Base-by-base conservation (phyloP, 495 filamentous ascomycete species). In the Evansstolkia leycettana region DNA sequence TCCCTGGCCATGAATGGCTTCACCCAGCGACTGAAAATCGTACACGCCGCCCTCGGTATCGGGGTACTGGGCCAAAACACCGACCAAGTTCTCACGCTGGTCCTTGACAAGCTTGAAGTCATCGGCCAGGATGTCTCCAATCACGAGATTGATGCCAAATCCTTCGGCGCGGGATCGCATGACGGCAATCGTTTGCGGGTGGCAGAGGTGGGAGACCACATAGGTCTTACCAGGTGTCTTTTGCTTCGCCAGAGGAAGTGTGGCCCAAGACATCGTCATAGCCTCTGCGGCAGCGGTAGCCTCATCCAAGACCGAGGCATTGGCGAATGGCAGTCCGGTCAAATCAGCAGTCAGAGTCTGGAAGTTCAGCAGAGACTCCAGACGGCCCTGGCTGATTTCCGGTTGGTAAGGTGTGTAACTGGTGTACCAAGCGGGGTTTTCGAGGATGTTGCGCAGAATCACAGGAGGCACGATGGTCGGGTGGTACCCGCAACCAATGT, bases 401-500 rank as follows among this genome's bases (percentile, higher is more conserved):
- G 90, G 88, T 55, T 98, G 90, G 57, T 98, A 98, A 17, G 90
- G 90, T 0, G 90, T 96, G 53, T 98, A 98, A 55, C 88, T 95
- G 27, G 90, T 98, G 59, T 98, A 98, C 90, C 90, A 98, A 11
- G 79, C 92, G 1, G 90, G 90, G 48, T 77, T 84, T 68, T 98
- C 89, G 19, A 98, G 65, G 7, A 96, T 71, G 54, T 98, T 98
- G 47, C 90, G 72, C 60, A 92, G 84, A 52, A 98, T 94, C 20
- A 96, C 90, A 35, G 84, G 80, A 12, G 90, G 90, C 1, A 84
- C 80, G 45, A 76, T 72, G 26, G 90, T 89, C 10, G 76, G 82
- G 37, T 84, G 80, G 68, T 96, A 98, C 28, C 90, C 90, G 31
- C 70, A 76, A 3, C 90, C 90, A 45, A 95, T 85, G 42, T 89